phyloP scores from a whole-genome alignment of 306 rosid genomes.

The Phaseolus lunatus region DNA sequence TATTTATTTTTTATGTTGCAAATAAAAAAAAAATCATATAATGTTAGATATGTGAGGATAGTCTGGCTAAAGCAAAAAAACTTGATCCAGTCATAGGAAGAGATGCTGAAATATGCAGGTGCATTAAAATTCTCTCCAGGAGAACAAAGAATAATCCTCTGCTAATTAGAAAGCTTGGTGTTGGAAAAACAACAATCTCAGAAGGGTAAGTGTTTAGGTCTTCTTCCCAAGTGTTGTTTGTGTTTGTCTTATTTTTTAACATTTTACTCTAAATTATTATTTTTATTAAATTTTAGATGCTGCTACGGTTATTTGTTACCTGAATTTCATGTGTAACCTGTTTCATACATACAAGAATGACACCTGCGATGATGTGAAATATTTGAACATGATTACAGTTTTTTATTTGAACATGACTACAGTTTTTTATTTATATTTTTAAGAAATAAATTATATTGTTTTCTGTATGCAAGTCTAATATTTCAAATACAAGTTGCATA shows the following conservation, averaged over 20 bases:
- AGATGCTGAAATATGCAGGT: conserved; percentile 98
- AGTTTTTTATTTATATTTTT: not conserved
- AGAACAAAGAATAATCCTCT: conserved; percentile 99
- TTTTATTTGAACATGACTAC: not conserved
- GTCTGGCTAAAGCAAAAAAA: conserved; percentile 93
- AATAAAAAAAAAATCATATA: too few species aligned
- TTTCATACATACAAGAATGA: conserved; percentile 21
- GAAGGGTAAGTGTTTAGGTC: conserved; percentile 90
- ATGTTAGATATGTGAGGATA: too few species aligned
- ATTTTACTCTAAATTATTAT: not conserved
- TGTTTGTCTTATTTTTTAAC: conserved; percentile 16
- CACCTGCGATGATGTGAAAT: not conserved
- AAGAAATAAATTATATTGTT: conserved; percentile 19
- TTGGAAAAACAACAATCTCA: conserved; percentile 97
- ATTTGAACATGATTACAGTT: too few species aligned
- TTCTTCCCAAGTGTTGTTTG: conserved; percentile 25
- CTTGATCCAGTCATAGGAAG: conserved; percentile 99
- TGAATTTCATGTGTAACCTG: not conserved
- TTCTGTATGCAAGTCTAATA: not conserved
- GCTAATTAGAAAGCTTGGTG: conserved; percentile 98
- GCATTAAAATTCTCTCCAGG: conserved; percentile 98
- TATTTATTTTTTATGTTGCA: too few species aligned
- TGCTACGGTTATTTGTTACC: not conserved
- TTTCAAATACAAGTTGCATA: conserved; percentile 10
- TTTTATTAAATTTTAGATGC: not conserved